These are phyloP conservation scores for Plantago lanceolata DNA, from an alignment of 305 asterid genomes.

Conservation along the genomic window DNA sequence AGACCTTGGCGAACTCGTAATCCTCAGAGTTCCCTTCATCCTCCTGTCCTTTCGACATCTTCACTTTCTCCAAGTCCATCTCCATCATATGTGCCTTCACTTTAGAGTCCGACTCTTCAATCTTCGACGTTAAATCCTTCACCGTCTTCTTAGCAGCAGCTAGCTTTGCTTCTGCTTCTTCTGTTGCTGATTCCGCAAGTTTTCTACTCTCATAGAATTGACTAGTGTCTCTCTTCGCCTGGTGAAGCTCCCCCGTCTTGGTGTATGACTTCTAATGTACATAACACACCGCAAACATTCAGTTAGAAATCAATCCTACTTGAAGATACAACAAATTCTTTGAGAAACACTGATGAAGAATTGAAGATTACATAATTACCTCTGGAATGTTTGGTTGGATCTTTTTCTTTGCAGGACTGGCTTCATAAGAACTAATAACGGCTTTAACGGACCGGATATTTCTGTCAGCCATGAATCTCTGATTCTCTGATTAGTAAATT, in stretches of 20 bases:
- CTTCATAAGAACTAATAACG: constrained; percentile 38
- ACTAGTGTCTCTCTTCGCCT: constrained; percentile 38
- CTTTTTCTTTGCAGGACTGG: constrained; percentile 32
- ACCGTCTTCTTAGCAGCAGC: constrained; percentile 45
- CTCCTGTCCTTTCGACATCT: constrained; percentile 30
- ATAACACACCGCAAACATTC: background rate
- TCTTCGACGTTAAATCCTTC: constrained; percentile 33
- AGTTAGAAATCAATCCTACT: constrained; percentile 1
- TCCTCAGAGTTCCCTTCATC: constrained; percentile 29
- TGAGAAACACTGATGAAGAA: background rate
- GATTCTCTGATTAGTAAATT: background rate
- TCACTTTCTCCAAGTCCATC: constrained; percentile 41
- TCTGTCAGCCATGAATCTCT: constrained; percentile 27
- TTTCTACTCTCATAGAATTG: constrained; percentile 31
- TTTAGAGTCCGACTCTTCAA: constrained; percentile 56
- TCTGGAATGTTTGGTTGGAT: constrained; percentile 29
- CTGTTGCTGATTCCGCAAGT: constrained; percentile 33
- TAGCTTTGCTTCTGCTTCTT: constrained; percentile 53
- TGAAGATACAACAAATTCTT: background rate
- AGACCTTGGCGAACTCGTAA: constrained; percentile 35
- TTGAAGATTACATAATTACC: constrained; percentile 32
- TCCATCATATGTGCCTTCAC: constrained; percentile 33
- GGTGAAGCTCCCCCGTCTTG: constrained; percentile 50
- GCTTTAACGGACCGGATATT: constrained; percentile 42
- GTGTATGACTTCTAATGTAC: constrained; percentile 31